Conservation (phyloP, 2,329 filamentous ascomycete species). For the Trichoderma sp. region DNA sequence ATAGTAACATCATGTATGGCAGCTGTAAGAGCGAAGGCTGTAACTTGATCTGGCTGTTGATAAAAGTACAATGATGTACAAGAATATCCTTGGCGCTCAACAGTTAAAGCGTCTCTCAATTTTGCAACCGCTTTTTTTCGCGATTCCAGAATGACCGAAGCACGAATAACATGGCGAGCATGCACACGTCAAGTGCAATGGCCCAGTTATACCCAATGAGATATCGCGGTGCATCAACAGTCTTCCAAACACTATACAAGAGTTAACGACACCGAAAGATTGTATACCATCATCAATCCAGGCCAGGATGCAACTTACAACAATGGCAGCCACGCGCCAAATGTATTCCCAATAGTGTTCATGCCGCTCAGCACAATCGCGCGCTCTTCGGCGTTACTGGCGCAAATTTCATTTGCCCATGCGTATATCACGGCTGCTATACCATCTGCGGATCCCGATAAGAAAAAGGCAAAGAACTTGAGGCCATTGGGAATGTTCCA, state of each 20-base stretch:
- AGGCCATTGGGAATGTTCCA: slow-evolving; percentile 43
- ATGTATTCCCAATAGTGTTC: slow-evolving; percentile 49
- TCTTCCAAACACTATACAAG: slow-evolving; percentile 37
- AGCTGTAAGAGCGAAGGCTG: slow-evolving; percentile 34
- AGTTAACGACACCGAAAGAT: neutral
- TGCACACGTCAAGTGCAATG: slow-evolving; percentile 36
- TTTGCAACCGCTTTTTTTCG: neutral
- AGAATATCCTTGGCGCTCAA: neutral
- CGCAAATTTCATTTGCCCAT: slow-evolving; percentile 54
- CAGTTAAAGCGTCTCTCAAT: neutral
- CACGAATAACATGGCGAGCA: slow-evolving; percentile 33
- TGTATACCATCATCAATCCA: neutral
- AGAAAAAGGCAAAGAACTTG: slow-evolving; percentile 43
- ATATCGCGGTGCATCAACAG: slow-evolving; percentile 44
- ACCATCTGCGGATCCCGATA: slow-evolving; percentile 40
- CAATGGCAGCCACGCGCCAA: slow-evolving; percentile 49
- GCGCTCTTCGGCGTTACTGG: slow-evolving; percentile 51
- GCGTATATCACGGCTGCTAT: slow-evolving; percentile 43
- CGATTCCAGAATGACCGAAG: slow-evolving; percentile 2
- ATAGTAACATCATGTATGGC: slow-evolving; percentile 23
- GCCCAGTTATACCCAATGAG: slow-evolving; percentile 43
- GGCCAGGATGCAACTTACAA: slow-evolving; percentile 31
- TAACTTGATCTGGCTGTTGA: slow-evolving; percentile 19
- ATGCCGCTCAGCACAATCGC: slow-evolving; percentile 55
- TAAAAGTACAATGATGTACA: neutral